These are phyloP conservation scores for Exophiala alcalophila DNA, from an alignment of 2,329 filamentous ascomycete genomes.

Conservation along the genomic window DNA sequence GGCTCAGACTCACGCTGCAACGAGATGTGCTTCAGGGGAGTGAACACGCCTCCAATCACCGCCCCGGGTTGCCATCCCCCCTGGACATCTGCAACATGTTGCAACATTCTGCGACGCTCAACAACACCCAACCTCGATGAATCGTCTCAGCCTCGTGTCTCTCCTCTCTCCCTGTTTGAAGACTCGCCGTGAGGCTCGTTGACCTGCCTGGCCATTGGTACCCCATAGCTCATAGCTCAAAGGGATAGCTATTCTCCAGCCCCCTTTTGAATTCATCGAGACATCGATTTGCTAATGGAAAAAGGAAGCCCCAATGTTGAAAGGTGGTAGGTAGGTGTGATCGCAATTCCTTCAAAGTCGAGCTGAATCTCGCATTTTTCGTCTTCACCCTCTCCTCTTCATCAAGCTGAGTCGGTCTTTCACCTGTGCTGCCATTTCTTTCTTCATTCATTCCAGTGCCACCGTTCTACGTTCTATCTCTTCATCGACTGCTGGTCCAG, in stretches of 20 bases:
- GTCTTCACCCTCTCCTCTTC: not conserved
- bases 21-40: too few relatives aligned
- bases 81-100: too few relatives aligned
- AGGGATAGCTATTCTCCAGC: not conserved
- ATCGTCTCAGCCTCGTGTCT: constrained; percentile 17
- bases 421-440: not conserved
- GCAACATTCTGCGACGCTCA: constrained; percentile 20
- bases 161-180: constrained; percentile 17
- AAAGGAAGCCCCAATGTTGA: constrained; percentile 5
- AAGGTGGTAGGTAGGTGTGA: not conserved
- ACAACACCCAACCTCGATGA: constrained; percentile 11
- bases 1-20: too few relatives aligned
- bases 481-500: constrained; percentile 15
- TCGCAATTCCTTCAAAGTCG: constrained; percentile 14
- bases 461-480: not conserved
- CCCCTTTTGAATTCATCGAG: not conserved
- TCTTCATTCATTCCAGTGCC: too few relatives aligned
- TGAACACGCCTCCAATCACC: too few relatives aligned
- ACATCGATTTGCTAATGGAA: constrained; percentile 8
- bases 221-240: constrained; percentile 1
- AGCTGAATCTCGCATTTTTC: constrained; percentile 1
- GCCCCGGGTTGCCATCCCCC: too few relatives aligned
- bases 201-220: constrained; percentile 15
- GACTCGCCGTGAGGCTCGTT: not conserved
- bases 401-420: constrained; percentile 6